Evolutionary conservation across 306 rosid genomes (phyloP).

Genomic region (Erythrophleum fordii): DNA sequence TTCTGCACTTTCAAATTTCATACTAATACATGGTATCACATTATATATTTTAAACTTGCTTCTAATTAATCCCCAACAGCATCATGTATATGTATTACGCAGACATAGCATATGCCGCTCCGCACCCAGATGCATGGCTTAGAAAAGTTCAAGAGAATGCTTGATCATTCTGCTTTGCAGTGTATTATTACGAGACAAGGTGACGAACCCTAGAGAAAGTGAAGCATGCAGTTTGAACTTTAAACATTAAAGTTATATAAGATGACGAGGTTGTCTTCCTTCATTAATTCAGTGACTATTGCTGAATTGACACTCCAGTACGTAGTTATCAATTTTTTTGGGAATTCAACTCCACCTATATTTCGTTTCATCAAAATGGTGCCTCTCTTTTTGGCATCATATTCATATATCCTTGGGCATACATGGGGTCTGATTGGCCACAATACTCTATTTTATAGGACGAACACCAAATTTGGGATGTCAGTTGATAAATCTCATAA

Average conservation of each 20-base stretch:
- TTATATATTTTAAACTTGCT: too few relatives aligned
- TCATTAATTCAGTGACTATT: constrained; percentile 17
- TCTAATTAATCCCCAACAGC: too few relatives aligned
- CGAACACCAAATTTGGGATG: not conserved
- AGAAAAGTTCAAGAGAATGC: too few relatives aligned
- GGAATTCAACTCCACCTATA: not conserved
- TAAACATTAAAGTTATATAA: constrained; percentile 1
- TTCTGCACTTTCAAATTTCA: too few relatives aligned
- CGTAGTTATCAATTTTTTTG: constrained; percentile 16
- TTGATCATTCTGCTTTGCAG: not conserved
- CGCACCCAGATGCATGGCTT: not conserved
- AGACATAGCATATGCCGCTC: too few relatives aligned
- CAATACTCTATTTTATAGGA: not conserved
- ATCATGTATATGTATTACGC: too few relatives aligned
- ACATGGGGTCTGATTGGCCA: constrained; percentile 8
- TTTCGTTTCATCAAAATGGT: not conserved
- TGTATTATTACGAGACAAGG: not conserved
- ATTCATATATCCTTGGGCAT: not conserved
- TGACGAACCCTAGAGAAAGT: constrained; percentile 18
- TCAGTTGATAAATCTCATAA: too few relatives aligned
- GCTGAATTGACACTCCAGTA: not conserved
- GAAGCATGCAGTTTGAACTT: constrained; percentile 12
- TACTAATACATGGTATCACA: too few relatives aligned
- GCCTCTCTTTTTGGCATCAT: constrained; percentile 44
- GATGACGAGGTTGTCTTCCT: constrained; percentile 34